Conservation (phyloP, 306 rosid species). For the Abrus pulchellus region DNA sequence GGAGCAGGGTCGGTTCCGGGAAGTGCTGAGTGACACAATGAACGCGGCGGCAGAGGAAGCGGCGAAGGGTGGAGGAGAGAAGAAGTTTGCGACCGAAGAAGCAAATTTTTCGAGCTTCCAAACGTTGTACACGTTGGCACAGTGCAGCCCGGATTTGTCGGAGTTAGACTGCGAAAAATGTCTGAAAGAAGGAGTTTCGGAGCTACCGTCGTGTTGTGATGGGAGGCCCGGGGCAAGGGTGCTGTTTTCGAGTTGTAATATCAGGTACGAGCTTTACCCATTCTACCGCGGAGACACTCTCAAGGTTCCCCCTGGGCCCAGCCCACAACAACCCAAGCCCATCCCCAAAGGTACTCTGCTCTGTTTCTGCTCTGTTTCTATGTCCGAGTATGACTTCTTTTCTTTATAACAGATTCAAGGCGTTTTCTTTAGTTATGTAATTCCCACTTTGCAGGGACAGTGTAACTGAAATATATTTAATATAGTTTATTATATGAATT, state of each 20-base stretch:
- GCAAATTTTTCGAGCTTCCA: conserved; percentile 12
- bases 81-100: conserved; percentile 51
- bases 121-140: conserved; percentile 46
- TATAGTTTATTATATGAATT: too few species aligned
- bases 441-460: too few species aligned
- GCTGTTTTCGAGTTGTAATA: conserved; percentile 28
- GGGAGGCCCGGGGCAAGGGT: conserved; percentile 35
- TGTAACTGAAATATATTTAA: too few species aligned
- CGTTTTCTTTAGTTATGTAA: too few species aligned
- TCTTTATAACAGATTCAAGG: too few species aligned
- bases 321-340: neutral
- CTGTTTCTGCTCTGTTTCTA: too few species aligned
- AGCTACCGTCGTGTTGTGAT: conserved; percentile 4
- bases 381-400: too few species aligned
- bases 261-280: conserved; percentile 30
- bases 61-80: conserved; percentile 2
- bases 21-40: conserved; percentile 18
- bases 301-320: neutral
- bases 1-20: conserved; percentile 30
- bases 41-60: conserved; percentile 1
- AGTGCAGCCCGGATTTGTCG: conserved; percentile 54
- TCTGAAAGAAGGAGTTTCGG: neutral
- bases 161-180: conserved; percentile 26
- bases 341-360: neutral
- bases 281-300: neutral